Evolutionary conservation across 129 eudicot genomes (phyloP), one percentile per base, ranked within the genome.

Genomic region (Arctium lappa): DNA sequence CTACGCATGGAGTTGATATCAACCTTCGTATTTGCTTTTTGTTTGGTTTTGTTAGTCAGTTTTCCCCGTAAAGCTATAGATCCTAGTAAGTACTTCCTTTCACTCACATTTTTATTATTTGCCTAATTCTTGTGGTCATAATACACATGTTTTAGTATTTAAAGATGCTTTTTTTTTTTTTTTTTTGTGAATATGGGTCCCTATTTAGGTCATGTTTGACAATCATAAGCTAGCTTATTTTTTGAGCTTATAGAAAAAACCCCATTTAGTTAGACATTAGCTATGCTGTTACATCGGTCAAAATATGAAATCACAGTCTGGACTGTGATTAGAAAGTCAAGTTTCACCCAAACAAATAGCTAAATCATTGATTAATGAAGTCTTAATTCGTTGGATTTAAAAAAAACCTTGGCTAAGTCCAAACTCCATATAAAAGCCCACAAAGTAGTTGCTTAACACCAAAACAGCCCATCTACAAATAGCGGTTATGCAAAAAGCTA

Each of bases 1-100:
- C 75, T 95, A 65, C 94, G 99, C 77, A 95, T 95, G 99, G 99
- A 95, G 86, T 87, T 95, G 83, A 85, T 95, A 72, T 95, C 99
- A 11, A 95, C 99, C 10, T 91, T 90, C 82, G 99, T 95, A 53
- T 95, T 95, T 76, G 97, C 97, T 69, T 95, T 95, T 73, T 95
- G 99, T 80, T 83, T 93, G 89, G 87, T 95, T 80, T 78, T 93
- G 73, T 97, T 95, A 74, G 99, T 95, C 81, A 95, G 97, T 91
- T 95, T 95, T 78, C 99, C 97, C 6, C 97, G 91, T 34, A 92
- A 95, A 83, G 88, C 91, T 84, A 93, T 95, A 63, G 99, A 93
- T 87, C 99, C 99, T 80, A 95, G 99, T 95, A 93, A 81, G 97
- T 84, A 62, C 77, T 80, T 80, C 40, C 16, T 72, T 62, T 31